A percentile compares a stretch with the other conserved stretches of the same genome.
Conservation (phyloP, 1,284 basidiomycete species). For the Thecaphora thlaspeos region DNA sequence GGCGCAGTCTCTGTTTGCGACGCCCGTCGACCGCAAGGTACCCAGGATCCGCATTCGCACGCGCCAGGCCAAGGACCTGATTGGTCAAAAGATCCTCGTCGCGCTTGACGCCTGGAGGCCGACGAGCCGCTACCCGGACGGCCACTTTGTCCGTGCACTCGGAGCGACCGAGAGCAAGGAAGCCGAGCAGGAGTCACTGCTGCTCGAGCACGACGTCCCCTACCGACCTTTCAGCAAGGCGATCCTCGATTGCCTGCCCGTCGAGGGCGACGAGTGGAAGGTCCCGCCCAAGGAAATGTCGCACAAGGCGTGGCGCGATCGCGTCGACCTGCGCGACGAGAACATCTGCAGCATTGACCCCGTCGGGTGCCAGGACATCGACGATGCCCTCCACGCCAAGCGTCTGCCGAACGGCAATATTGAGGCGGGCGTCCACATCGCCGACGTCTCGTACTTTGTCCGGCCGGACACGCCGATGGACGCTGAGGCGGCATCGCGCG, state of each 20-base stretch:
- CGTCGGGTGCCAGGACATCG: slow-evolving; percentile 95
- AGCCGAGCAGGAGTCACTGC: slow-evolving; percentile 89
- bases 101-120: slow-evolving; percentile 89
- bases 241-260: slow-evolving; percentile 85
- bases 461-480: slow-evolving; percentile 94
- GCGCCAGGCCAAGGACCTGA: slow-evolving; percentile 81
- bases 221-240: slow-evolving; percentile 95
- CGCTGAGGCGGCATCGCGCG: slow-evolving; percentile 86
- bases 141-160: slow-evolving; percentile 91
- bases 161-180: slow-evolving; percentile 91
- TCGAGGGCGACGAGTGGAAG: slow-evolving; percentile 86
- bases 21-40: slow-evolving; percentile 84
- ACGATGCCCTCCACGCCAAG: slow-evolving; percentile 95
- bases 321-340: slow-evolving; percentile 83
- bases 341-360: slow-evolving; percentile 96
- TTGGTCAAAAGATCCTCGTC: slow-evolving; percentile 93
- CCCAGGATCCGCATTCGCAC: slow-evolving; percentile 93
- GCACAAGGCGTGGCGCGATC: slow-evolving; percentile 72
- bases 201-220: slow-evolving; percentile 94
- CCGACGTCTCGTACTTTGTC: slow-evolving; percentile 97
- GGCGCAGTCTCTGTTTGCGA: slow-evolving; percentile 89
- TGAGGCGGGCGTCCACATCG: slow-evolving; percentile 97
- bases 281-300: slow-evolving; percentile 74
- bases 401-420: slow-evolving; percentile 88
- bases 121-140: slow-evolving; percentile 88